Conservation (phyloP, 768 basidiomycete genomes). For the Serendipita sp. region DNA sequence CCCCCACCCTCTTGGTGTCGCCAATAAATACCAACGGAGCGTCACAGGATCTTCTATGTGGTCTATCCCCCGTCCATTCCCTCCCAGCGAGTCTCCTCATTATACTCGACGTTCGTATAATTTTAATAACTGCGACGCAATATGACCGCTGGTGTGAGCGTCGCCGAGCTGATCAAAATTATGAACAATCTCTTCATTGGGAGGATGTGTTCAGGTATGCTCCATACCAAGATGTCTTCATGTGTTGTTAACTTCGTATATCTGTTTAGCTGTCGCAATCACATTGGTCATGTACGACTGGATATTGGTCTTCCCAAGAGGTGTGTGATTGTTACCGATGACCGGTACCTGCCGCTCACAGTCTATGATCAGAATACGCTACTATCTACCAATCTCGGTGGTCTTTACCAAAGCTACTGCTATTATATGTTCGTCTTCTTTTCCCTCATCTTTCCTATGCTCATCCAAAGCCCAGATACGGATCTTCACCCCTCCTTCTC, state of each 20-base stretch:
- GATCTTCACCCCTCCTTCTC: neutral
- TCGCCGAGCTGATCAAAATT: neutral
- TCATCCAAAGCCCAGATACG: neutral
- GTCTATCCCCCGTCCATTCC: too few species aligned
- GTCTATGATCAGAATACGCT: neutral
- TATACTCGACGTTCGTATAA: too few species aligned
- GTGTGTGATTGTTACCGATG: neutral
- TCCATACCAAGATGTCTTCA: neutral
- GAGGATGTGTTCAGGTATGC: neutral
- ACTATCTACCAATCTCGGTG: neutral
- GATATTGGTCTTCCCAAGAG: neutral
- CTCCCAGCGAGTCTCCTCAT: too few species aligned
- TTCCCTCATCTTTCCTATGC: neutral
- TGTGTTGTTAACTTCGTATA: neutral
- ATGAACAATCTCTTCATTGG: neutral
- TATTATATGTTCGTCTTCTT: neutral
- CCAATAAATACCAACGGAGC: too few species aligned
- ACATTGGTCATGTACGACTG: neutral
- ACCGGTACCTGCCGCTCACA: neutral
- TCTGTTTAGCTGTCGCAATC: neutral
- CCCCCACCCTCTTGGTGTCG: too few species aligned
- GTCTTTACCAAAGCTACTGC: neutral
- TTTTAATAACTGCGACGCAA: too few species aligned
- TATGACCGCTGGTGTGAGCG: neutral
- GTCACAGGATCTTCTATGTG: too few species aligned